Evolutionary conservation across 768 basidiomycete species (phyloP).

Genomic region (Plicaturopsis crispa): DNA sequence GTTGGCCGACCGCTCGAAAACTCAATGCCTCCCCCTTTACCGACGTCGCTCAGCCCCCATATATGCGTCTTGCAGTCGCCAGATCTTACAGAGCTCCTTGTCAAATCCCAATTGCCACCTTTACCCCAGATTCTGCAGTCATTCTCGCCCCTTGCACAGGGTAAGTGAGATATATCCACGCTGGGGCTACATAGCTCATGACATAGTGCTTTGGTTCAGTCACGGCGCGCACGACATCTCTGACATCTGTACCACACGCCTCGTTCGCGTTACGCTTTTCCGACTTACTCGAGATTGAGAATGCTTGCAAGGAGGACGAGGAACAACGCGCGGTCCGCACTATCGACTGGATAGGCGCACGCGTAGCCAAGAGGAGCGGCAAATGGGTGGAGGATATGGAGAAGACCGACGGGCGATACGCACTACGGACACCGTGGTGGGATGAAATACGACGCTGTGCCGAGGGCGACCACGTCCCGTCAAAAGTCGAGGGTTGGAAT

Average conservation of each 20-base stretch:
- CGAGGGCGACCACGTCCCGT: conserved; percentile 71
- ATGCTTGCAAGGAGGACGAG: conserved; percentile 71
- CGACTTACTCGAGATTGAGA: conserved; percentile 62
- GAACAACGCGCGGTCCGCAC: conserved; percentile 69
- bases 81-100: conserved; percentile 59
- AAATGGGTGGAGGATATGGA: conserved; percentile 71
- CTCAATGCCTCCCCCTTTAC: conserved; percentile 53
- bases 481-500: conserved; percentile 74
- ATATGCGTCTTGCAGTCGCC: conserved; percentile 66
- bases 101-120: conserved; percentile 53
- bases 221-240: conserved; percentile 68
- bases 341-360: conserved; percentile 81
- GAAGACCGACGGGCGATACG: conserved; percentile 29
- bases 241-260: conserved; percentile 62
- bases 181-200: conserved; percentile 3
- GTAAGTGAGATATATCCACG: conserved; percentile 28
- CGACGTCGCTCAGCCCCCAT: conserved; percentile 76
- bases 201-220: conserved; percentile 36
- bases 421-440: conserved; percentile 73
- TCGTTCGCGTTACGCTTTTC: conserved; percentile 78
- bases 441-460: conserved; percentile 72
- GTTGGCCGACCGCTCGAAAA: no score
- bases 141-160: conserved; percentile 78
- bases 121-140: conserved; percentile 73
- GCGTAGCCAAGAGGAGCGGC: conserved; percentile 53